Evolutionary conservation across 2,329 filamentous ascomycete genomes (phyloP), one percentile per base, ranked within the genome.

Genomic region (Pseudogymnoascus sp.): DNA sequence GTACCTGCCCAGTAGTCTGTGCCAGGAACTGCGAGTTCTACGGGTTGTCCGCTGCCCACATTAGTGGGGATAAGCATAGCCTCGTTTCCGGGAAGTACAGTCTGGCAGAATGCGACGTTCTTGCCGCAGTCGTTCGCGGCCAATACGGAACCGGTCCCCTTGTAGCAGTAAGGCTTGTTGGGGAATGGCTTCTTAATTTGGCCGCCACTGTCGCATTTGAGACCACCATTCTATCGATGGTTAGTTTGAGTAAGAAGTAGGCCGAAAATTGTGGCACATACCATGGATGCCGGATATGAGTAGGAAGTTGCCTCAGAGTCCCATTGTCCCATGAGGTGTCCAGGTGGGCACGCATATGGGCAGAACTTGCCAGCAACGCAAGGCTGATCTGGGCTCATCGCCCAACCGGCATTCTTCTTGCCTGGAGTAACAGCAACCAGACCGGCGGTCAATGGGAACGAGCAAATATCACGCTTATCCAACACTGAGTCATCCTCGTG

Each of bases 61-160:
- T 85, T 73, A n/a, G 88, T 92, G 14, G 88, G 88, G 68, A 91
- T 91, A 66, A 91, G 78, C 88, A 92, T 92, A 63, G 86, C 86
- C 75, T 92, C 89, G 68, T 90, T 87, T 58, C 89, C 89, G 16
- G 89, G 89, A 63, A 91, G 74, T 12, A 91, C 86, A 4, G 89
- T 92, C 74, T 92, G 89, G 74, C 89, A 92, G 74, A 89, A 90
- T 2, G 89, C 83, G 60, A 91, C 81, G 12, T 79, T 70, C 35
- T 77, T 75, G 47, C 82, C 80, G 64, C 81, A 82, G 66, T 86
- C 85, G 76, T 91, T 92, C 63, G 84, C 77, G 35, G 81, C 88
- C 61, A 78, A 76, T 60, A 92, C 79, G 6, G 83, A 71, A 43
- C 86, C 87, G 18, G 83, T 83, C 50, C 88, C 89, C 39, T 84